Percentiles rank a stretch among this genome's conserved stretches.
Evolutionary conservation across 495 filamentous ascomycete genomes (phyloP).

Genomic region (Chaetomium fimeti): DNA sequence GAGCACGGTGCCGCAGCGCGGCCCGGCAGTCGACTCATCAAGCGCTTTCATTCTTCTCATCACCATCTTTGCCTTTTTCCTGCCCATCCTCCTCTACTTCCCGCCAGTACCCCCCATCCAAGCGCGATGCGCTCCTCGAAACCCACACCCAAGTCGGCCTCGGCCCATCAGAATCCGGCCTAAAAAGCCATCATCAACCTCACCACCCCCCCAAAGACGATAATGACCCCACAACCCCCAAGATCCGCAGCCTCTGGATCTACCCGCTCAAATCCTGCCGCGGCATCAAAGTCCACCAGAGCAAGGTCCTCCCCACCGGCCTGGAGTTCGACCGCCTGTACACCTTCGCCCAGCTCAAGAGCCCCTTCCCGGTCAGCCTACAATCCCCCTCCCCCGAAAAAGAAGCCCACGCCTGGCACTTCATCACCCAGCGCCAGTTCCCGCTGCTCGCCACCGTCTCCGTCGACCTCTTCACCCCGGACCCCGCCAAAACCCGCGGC

Average conservation of each 20-base stretch:
- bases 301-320: slow-evolving; percentile 66
- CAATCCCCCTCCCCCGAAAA: slow-evolving; percentile 40
- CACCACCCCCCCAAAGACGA: slow-evolving; percentile 23
- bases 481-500: slow-evolving; percentile 50
- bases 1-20: slow-evolving; percentile 22
- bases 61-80: slow-evolving; percentile 48
- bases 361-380: slow-evolving; percentile 47
- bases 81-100: slow-evolving; percentile 49
- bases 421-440: slow-evolving; percentile 76
- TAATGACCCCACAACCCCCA: slow-evolving; percentile 23
- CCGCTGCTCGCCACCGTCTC: slow-evolving; percentile 68
- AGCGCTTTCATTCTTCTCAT: slow-evolving; percentile 45
- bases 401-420: slow-evolving; percentile 63
- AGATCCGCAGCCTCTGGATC: slow-evolving; percentile 75
- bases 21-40: slow-evolving; percentile 28
- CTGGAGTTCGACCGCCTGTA: slow-evolving; percentile 83
- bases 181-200: slow-evolving; percentile 15
- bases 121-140: slow-evolving; percentile 48
- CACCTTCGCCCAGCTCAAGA: slow-evolving; percentile 70
- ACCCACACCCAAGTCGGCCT: slow-evolving; percentile 46
- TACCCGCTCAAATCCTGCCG: slow-evolving; percentile 88
- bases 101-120: slow-evolving; percentile 45
- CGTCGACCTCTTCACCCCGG: slow-evolving; percentile 78
- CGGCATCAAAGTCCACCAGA: slow-evolving; percentile 69
- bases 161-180: slow-evolving; percentile 40